These are phyloP conservation scores for Crepidotus variabilis DNA, from an alignment of 768 basidiomycete species.

Conservation along the genomic window DNA sequence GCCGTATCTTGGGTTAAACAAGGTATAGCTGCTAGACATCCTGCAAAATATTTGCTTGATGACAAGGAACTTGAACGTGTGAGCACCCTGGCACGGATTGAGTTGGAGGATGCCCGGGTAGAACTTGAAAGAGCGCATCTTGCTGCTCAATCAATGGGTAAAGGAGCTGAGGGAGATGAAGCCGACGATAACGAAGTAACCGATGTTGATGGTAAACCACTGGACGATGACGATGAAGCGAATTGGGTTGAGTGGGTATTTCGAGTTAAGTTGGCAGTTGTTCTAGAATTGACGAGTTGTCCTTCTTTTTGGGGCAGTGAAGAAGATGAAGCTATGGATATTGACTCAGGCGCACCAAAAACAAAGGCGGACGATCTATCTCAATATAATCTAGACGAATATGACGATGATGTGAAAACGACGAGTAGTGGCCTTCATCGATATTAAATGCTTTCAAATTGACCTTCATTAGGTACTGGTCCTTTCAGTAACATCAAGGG, in stretches of 20 bases:
- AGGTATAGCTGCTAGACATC: conserved; percentile 71
- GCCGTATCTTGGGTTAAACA: conserved; percentile 77
- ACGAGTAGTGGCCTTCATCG: conserved; percentile 23
- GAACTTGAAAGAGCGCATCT: conserved; percentile 82
- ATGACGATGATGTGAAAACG: conserved; percentile 71
- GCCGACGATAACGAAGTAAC: conserved; percentile 52
- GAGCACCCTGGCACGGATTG: conserved; percentile 79
- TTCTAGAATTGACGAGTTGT: conserved; percentile 8
- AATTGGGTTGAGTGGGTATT: conserved; percentile 87
- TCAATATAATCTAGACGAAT: conserved; percentile 87
- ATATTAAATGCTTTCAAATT: conserved; percentile 1
- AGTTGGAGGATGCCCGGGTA: conserved; percentile 84
- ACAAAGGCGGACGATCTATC: conserved; percentile 64
- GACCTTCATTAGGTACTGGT: conserved; percentile 46
- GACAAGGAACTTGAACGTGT: conserved; percentile 88
- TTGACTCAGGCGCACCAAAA: conserved; percentile 36
- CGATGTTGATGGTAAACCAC: conserved; percentile 27
- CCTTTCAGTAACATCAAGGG: conserved; percentile 97
- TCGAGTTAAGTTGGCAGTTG: conserved; percentile 6
- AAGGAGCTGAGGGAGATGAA: conserved; percentile 61
- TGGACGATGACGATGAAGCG: conserved; percentile 45
- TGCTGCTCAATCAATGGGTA: conserved; percentile 68
- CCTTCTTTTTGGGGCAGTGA: conserved; percentile 25
- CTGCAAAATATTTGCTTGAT: conserved; percentile 86
- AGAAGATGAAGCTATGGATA: conserved; percentile 58